phyloP scores from a whole-genome alignment of 331 rosid genomes.

The Quercus phellos region DNA sequence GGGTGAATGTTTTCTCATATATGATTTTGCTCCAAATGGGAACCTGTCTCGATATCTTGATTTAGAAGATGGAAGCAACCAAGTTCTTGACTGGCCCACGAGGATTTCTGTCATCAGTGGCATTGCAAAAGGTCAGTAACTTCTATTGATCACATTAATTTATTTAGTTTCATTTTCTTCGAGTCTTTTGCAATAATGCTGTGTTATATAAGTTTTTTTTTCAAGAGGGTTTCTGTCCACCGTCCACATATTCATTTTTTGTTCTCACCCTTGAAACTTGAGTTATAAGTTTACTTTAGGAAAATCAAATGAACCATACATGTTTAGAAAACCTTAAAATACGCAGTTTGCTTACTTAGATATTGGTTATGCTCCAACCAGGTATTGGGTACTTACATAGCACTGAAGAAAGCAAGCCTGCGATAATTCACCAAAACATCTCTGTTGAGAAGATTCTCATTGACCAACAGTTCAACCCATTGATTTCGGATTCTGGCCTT shows the following conservation, averaged over 20 bases:
- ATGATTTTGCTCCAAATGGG: constrained; percentile 72
- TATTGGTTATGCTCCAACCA: constrained; percentile 19
- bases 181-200: background rate
- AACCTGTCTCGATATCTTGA: constrained; percentile 66
- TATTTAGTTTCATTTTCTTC: background rate
- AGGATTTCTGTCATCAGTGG: constrained; percentile 71
- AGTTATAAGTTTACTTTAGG: background rate
- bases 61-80: constrained; percentile 53
- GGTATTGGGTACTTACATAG: constrained; percentile 79
- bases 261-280: background rate
- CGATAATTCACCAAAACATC: constrained; percentile 80
- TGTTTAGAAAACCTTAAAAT: background rate
- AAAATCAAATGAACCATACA: background rate
- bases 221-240: no score
- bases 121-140: constrained; percentile 72
- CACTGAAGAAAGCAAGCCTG: constrained; percentile 56
- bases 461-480: constrained; percentile 59
- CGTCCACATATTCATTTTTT: background rate
- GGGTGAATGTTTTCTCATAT: constrained; percentile 87
- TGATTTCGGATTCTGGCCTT: constrained; percentile 75
- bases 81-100: constrained; percentile 72
- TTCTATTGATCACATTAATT: background rate
- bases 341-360: background rate
- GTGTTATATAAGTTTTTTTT: background rate
- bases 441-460: constrained; percentile 79